Conservation (phyloP, 306 rosid species). For the Prunus mongolica region DNA sequence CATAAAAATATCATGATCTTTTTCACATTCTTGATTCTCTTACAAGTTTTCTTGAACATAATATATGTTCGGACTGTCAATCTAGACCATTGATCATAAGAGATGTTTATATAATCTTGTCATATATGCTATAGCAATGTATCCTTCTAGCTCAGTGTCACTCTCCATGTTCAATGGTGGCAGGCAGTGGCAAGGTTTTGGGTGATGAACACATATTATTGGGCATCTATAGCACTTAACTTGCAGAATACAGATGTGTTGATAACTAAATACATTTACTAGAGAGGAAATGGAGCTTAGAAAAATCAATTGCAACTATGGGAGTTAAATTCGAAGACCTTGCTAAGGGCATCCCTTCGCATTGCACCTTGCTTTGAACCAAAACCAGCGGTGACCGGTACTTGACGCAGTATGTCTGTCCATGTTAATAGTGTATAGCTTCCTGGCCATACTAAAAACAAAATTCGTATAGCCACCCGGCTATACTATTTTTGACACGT, state of each 20-base stretch:
- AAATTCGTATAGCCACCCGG: no score
- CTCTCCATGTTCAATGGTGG: no score
- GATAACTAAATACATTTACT: background rate
- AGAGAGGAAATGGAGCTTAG: background rate
- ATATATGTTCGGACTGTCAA: no score
- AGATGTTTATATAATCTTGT: no score
- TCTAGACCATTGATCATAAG: no score
- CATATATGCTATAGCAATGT: no score
- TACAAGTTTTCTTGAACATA: no score
- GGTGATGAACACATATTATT: background rate
- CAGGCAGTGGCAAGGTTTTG: background rate
- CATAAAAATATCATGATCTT: no score
- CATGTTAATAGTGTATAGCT: conserved; percentile 41
- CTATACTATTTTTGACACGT: no score
- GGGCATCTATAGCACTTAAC: background rate
- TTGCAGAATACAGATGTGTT: background rate
- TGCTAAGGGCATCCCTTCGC: conserved; percentile 57
- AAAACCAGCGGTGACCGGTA: conserved; percentile 87
- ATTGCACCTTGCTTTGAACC: conserved; percentile 71
- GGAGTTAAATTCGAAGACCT: conserved; percentile 47
- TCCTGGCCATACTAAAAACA: no score
- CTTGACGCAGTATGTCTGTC: conserved; percentile 85
- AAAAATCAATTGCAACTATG: background rate
- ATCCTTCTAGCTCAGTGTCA: no score
- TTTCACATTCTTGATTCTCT: no score